phyloP scores from a whole-genome alignment of 768 basidiomycete species.

The Pleurotus platypus region DNA sequence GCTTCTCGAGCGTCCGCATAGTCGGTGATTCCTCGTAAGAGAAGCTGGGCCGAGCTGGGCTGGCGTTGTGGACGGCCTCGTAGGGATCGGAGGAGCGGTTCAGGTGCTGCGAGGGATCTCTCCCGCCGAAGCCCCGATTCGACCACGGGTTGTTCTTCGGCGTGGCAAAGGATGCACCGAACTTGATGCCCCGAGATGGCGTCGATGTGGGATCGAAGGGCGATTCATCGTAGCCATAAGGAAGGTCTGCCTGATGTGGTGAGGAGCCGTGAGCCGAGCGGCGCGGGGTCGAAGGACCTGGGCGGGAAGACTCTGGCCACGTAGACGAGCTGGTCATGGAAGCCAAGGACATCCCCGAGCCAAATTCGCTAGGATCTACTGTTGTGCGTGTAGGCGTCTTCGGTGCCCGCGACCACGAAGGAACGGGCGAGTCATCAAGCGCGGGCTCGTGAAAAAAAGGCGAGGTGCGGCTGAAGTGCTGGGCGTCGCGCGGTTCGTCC shows the following conservation, averaged over 20 bases:
- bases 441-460: slow-evolving; percentile 53
- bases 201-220: slow-evolving; percentile 80
- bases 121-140: slow-evolving; percentile 36
- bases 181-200: slow-evolving; percentile 74
- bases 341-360: slow-evolving; percentile 24
- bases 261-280: slow-evolving; percentile 31
- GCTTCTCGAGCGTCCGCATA: slow-evolving; percentile 33
- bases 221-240: slow-evolving; percentile 38
- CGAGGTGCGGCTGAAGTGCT: slow-evolving; percentile 18
- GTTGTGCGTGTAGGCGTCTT: slow-evolving; percentile 45
- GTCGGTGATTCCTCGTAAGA: slow-evolving; percentile 53
- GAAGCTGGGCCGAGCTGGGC: slow-evolving; percentile 17
- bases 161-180: slow-evolving; percentile 53
- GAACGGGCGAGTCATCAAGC: slow-evolving; percentile 52
- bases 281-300: slow-evolving; percentile 55
- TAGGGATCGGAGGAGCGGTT: neutral
- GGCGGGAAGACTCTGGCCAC: slow-evolving; percentile 48
- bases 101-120: slow-evolving; percentile 3
- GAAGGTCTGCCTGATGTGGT: slow-evolving; percentile 32
- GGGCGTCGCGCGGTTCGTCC: slow-evolving; percentile 35
- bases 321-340: slow-evolving; percentile 31
- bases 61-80: slow-evolving; percentile 5
- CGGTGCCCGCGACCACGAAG: slow-evolving; percentile 44
- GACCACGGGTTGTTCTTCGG: slow-evolving; percentile 57
- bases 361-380: slow-evolving; percentile 15